Percentiles rank a stretch among this genome's conserved stretches.
phyloP scores from a whole-genome alignment of 768 basidiomycete species.

The Hericium coralloides region DNA sequence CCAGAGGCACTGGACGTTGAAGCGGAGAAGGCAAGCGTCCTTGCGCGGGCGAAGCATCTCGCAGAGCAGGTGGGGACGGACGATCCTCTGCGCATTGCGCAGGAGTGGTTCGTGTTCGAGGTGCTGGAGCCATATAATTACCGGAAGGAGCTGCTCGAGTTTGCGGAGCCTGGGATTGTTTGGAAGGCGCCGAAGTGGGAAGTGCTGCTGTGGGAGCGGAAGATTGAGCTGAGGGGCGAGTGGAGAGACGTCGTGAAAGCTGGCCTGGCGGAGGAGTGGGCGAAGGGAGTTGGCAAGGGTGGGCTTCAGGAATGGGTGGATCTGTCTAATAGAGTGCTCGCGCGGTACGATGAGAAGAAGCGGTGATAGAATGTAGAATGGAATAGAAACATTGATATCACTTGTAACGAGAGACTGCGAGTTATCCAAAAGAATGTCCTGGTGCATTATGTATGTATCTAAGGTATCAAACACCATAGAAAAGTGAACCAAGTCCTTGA shows the following conservation, averaged over 20 bases:
- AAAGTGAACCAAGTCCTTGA: neutral
- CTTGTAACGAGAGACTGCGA: neutral
- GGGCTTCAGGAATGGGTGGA: slow-evolving; percentile 56
- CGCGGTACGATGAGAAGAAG: slow-evolving; percentile 18
- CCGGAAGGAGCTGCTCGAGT: slow-evolving; percentile 46
- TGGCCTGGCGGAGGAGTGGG: slow-evolving; percentile 50
- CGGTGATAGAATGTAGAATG: neutral
- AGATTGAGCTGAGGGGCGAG: slow-evolving; percentile 35
- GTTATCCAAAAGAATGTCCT: neutral
- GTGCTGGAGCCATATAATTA: slow-evolving; percentile 58
- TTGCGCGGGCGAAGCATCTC: slow-evolving; percentile 26
- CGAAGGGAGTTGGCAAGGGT: slow-evolving; percentile 49
- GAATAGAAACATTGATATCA: neutral
- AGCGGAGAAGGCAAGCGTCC: slow-evolving; percentile 37
- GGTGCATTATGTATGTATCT: neutral
- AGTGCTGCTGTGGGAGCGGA: slow-evolving; percentile 42
- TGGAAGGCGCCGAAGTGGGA: slow-evolving; percentile 46
- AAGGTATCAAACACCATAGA: neutral
- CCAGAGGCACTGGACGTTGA: slow-evolving; percentile 40
- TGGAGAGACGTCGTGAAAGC: slow-evolving; percentile 52
- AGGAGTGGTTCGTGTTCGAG: slow-evolving; percentile 47
- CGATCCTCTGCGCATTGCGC: slow-evolving; percentile 34
- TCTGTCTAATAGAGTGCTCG: slow-evolving; percentile 28
- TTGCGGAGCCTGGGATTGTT: slow-evolving; percentile 28
- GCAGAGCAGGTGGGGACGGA: slow-evolving; percentile 16